Conservation (phyloP, 768 basidiomycete genomes). For the Xerocomellus amylosporus region DNA sequence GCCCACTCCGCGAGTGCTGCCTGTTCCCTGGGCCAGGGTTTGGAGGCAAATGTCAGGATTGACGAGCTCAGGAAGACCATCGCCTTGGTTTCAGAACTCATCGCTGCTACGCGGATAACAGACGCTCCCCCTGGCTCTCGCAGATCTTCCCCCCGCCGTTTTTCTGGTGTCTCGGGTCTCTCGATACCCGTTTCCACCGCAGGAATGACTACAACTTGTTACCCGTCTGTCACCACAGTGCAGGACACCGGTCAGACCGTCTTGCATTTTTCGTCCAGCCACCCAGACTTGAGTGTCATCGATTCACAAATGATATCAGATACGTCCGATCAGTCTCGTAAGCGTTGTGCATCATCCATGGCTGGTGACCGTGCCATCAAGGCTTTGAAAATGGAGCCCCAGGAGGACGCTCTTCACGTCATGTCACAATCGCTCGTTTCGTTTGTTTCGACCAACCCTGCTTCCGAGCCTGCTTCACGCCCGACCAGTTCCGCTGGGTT, state of each 20-base stretch:
- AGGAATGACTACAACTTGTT: slow-evolving; percentile 21
- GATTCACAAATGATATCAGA: slow-evolving; percentile 30
- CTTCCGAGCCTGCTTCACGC: slow-evolving; percentile 29
- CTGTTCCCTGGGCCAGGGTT: slow-evolving; percentile 44
- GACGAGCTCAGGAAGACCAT: slow-evolving; percentile 57
- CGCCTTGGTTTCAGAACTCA: slow-evolving; percentile 51
- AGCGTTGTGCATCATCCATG: slow-evolving; percentile 50
- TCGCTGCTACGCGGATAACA: slow-evolving; percentile 42
- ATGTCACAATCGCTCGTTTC: slow-evolving; percentile 27
- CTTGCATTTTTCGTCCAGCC: slow-evolving; percentile 18
- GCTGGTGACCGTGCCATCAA: slow-evolving; percentile 45
- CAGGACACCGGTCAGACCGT: slow-evolving; percentile 27
- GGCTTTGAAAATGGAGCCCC: slow-evolving; percentile 48
- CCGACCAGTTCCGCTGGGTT: slow-evolving; percentile 34
- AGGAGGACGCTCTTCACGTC: slow-evolving; percentile 38
- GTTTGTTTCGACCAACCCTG: slow-evolving; percentile 26
- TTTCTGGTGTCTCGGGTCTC: slow-evolving; percentile 14
- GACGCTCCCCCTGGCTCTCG: slow-evolving; percentile 35
- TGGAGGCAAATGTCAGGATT: slow-evolving; percentile 49
- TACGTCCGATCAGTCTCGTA: slow-evolving; percentile 43
- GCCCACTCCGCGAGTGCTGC: slow-evolving; percentile 55
- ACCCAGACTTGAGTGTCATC: slow-evolving; percentile 13
- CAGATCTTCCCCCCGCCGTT: slow-evolving; percentile 26
- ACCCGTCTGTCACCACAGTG: slow-evolving; percentile 14
- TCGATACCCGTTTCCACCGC: slow-evolving; percentile 43